Base-by-base conservation (phyloP, 176 grass and related monocot species). In the Eragrostis nindensis region DNA sequence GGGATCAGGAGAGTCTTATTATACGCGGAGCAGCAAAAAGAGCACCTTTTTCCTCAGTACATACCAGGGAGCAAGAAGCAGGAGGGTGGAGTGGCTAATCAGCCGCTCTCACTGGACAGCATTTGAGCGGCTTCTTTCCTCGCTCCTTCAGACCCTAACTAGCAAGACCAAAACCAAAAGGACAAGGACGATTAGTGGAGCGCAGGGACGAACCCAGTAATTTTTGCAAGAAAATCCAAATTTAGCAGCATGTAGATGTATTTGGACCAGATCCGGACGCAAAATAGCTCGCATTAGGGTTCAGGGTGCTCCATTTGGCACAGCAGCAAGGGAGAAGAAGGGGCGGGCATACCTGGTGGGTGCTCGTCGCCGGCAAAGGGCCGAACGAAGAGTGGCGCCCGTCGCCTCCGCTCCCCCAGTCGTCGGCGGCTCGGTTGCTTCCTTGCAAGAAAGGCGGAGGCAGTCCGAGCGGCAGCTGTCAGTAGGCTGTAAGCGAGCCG, bases 21-120 rank as follows among this genome's bases (percentile, higher is more conserved):
- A 83, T 50, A 75, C 13, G 36, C 40, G 25, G 5, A n/a, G 17
- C 11, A 62, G 24, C 55, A 65, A n/a, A 24, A 44, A 11, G 29
- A 52, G 45, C 3, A 40, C 41, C 36, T n/a, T 56, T 66, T 67
- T 55, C 21, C 17, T 30, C 7, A 7, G 54, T 21, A 57, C 42
- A 70, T 54, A 63, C 83, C 75, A 84, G 36, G 15, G 18, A 72
- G 10, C 55, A 66, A 47, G 26, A 81, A 46, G 17, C 59, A 36
- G 32, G 43, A 30, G 5, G 40, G 78, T 56, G 62, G 66, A 60
- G 24, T 24, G 19, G 74, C 48, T 69, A 69, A 50, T 85, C 69
- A 80, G 36, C 77, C 39, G 18, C 54, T 67, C 45, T 44, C 67
- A 70, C 39, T 13, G 60, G 60, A 21, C 41, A 45, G 43, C 52